Evolutionary conservation across 192 early-diverging fungal species (phyloP), one percentile per base, ranked within the genome.

Genomic region (Oehlia diaphana): DNA sequence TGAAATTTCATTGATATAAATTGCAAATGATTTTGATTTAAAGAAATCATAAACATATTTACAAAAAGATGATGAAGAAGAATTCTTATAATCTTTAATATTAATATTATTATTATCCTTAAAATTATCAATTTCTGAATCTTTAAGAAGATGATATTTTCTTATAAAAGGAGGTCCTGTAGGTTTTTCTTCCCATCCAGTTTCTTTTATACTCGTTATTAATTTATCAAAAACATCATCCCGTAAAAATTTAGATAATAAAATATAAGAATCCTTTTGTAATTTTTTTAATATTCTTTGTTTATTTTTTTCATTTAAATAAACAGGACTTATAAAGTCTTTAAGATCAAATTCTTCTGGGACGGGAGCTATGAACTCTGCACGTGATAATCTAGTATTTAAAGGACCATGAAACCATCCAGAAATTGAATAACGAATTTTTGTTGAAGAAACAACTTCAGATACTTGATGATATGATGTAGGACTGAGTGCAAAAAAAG

Each of bases 361-460:
- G n/a, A 79, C 9, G 2, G 79, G 76, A 37, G 44, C 10, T 39
- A 79, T 76, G 9, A 44, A 78, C 16, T 68, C 26, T 5, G 65
- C 44, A 68, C 26, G 21, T 28, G 76, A 78, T 68, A 86, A 63
- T 75, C 80, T 70, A 31, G 82, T 86, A 65, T 82, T 68, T 28
- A 86, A 74, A 31, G 90, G 87, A 0, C 91, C 91, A 73, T 92
- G 89, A 83, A 92, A 88, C 91, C 91, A 92, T 2, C 91, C 91
- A 7, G 90, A 90, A 23, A 92, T 90, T 0, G 91, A 92, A 76
- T 88, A 85, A 13, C 91, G 83, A 26, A 83, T 86, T 68, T 87
- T 84, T 49, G 74, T 63, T 4, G 63, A 53, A 19, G 82, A 80
- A 28, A 75, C 35, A 2, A 89, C 87, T 68, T 89, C 87, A 14